A percentile compares a stretch with the other conserved stretches of the same genome.
Conservation (phyloP, 2,329 filamentous ascomycete genomes). For the Chaetomiaceae sp. region DNA sequence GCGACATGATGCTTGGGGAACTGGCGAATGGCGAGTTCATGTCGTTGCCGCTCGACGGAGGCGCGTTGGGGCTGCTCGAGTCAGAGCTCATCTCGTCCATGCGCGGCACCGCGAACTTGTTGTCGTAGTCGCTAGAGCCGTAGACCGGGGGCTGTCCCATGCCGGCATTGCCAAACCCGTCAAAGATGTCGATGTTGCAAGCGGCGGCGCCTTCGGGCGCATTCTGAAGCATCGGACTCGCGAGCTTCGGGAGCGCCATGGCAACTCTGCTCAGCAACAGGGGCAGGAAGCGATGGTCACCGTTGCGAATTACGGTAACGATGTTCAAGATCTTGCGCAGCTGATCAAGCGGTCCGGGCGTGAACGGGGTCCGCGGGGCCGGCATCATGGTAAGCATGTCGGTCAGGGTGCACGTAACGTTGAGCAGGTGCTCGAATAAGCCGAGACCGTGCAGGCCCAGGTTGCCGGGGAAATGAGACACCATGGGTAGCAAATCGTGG, state of each 20-base stretch:
- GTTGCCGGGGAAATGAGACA: conserved; percentile 64
- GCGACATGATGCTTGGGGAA: conserved; percentile 50
- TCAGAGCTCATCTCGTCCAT: conserved; percentile 37
- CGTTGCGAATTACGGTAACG: conserved; percentile 64
- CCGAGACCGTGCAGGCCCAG: conserved; percentile 71
- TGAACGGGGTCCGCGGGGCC: conserved; percentile 55
- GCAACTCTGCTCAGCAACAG: conserved; percentile 70
- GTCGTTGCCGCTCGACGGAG: conserved; percentile 32
- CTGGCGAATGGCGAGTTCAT: conserved; percentile 47
- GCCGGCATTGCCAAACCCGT: conserved; percentile 58
- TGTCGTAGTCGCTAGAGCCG: conserved; percentile 42
- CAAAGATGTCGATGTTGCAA: conserved; percentile 54
- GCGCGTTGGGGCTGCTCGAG: conserved; percentile 31
- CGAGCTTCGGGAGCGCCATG: conserved; percentile 59
- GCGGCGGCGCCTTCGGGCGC: conserved; percentile 45
- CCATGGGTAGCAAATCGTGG: conserved; percentile 59
- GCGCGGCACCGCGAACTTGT: conserved; percentile 38
- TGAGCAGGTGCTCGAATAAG: conserved; percentile 74
- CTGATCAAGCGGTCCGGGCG: conserved; percentile 64
- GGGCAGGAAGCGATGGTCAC: conserved; percentile 69
- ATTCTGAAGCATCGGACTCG: conserved; percentile 54
- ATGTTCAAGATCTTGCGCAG: conserved; percentile 63
- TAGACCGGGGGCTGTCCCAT: conserved; percentile 50
- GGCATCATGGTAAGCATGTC: conserved; percentile 65
- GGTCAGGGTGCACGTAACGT: conserved; percentile 65